Base-by-base conservation (phyloP, 257 asterid species). In the Knoxia roxburghii region DNA sequence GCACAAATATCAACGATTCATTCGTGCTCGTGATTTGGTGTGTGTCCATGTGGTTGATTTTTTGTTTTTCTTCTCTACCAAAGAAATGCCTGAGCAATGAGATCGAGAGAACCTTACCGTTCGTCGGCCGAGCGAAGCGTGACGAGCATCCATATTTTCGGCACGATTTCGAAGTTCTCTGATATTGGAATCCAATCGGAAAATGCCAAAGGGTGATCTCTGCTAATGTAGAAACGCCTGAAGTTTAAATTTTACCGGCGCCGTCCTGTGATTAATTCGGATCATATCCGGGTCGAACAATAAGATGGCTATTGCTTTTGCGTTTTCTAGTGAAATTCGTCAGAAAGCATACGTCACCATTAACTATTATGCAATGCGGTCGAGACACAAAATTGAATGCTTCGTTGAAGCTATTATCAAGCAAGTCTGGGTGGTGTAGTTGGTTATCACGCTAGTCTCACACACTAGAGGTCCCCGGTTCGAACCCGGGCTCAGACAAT, bases 391-490 rank as follows among this genome's bases (percentile, higher is more conserved):
- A n/a, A n/a, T n/a, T n/a, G n/a, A n/a, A n/a, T n/a, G n/a, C n/a
- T n/a, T n/a, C n/a, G n/a, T n/a, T n/a, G n/a, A n/a, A n/a, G n/a
- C 41, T 37, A 37, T 37, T 9, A 37, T n/a, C 41, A 37, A 37
- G 41, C n/a, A n/a, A n/a, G 95, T 89, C 94, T 93, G 97, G 95
- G 99, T 90, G 96, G 99, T 90, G 97, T 88, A 90, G 97, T 93
- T 17, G 95, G 97, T 88, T 90, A 90, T 90, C 99, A 94, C 95
- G 95, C 95, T 94, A 88, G 97, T 90, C 96, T 94, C 95, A 90
- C 99, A 94, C 97, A 84, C 96, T 86, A 94, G 95, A 88, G 96
- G 96, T 90, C 96, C 97, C 97, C 95, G 87, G 96, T 94, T 94
- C 95, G 96, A 90, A 84, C 95, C 99, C 95, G 95, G 96, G 92